Conservation (phyloP, 2,329 filamentous ascomycete species). For the Ophiostoma fasciatum region DNA sequence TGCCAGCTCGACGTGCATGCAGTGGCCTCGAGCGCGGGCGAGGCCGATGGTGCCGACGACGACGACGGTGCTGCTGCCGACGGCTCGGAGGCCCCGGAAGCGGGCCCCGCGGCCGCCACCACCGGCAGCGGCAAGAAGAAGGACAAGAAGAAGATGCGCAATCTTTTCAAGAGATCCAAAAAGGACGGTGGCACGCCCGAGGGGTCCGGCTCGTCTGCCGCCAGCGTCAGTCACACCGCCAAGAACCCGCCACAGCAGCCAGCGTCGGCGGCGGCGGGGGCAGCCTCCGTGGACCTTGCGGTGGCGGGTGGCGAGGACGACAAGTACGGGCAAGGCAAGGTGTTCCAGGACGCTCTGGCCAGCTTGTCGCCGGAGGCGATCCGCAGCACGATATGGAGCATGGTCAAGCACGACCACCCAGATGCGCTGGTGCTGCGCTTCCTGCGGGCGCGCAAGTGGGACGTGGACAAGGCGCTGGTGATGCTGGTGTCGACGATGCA, state of each 20-base stretch:
- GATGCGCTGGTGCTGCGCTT: constrained; percentile 74
- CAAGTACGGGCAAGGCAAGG: constrained; percentile 83
- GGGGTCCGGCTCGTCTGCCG: constrained; percentile 4
- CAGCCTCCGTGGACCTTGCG: constrained; percentile 1
- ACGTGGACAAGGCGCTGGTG: constrained; percentile 78
- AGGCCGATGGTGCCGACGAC: constrained; percentile 16
- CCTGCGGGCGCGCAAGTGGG: constrained; percentile 85
- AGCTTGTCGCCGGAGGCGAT: constrained; percentile 65
- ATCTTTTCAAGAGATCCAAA: constrained; percentile 49
- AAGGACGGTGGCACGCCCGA: constrained; percentile 32
- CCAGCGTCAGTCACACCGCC: constrained; percentile 2
- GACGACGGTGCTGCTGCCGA: constrained; percentile 10
- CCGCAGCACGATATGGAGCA: constrained; percentile 71
- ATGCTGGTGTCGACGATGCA: constrained; percentile 93
- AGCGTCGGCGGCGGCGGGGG: too few species aligned
- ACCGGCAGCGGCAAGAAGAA: constrained; percentile 27
- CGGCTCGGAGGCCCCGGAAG: neutral
- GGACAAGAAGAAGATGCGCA: constrained; percentile 60
- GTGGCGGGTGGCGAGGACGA: constrained; percentile 47
- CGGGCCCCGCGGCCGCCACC: constrained; percentile 13
- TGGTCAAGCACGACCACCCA: constrained; percentile 91
- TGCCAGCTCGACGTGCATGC: constrained; percentile 41
- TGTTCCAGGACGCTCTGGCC: constrained; percentile 69
- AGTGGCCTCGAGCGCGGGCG: constrained; percentile 14
- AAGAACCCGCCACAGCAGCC: too few species aligned